These are phyloP conservation scores for Trifolium pratense DNA, from an alignment of 306 rosid genomes.

Conservation along the genomic window DNA sequence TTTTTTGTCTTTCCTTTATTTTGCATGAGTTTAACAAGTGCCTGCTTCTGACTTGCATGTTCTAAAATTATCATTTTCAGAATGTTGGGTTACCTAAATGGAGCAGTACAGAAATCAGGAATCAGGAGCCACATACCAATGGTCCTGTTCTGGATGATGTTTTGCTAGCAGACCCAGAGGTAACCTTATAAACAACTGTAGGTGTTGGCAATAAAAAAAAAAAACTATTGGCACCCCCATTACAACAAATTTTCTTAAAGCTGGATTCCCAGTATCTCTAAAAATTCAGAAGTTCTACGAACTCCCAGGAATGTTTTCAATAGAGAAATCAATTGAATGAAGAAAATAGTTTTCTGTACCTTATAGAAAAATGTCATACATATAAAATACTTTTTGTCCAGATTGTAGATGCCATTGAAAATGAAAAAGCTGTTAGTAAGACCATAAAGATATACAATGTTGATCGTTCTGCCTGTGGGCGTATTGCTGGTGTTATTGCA, in stretches of 20 bases:
- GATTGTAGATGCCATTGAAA: conserved; percentile 88
- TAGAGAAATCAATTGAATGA: conserved; percentile 6
- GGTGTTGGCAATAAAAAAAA: conserved; percentile 31
- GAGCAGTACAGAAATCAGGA: conserved; percentile 90
- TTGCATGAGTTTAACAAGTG: conserved; percentile 16
- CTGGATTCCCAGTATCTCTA: conserved; percentile 14
- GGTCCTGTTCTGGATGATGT: conserved; percentile 93
- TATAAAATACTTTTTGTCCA: conserved; percentile 47
- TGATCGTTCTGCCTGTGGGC: conserved; percentile 94
- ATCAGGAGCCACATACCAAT: conserved; percentile 86
- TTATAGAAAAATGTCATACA: conserved; percentile 24
- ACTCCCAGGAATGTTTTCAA: background rate
- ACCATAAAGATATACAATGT: conserved; percentile 73
- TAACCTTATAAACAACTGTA: conserved; percentile 46
- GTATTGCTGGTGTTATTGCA: conserved; percentile 87
- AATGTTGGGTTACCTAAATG: conserved; percentile 78
- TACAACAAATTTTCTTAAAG: conserved; percentile 18
- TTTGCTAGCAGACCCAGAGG: conserved; percentile 88
- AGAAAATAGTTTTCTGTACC: conserved; percentile 14
- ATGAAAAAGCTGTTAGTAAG: conserved; percentile 76
- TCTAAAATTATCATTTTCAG: conserved; percentile 55
- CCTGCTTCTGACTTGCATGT: conserved; percentile 35
- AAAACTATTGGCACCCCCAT: conserved; percentile 3
- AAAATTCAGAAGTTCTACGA: background rate
- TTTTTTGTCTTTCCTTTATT: background rate